Evolutionary conservation across 2,329 filamentous ascomycete genomes (phyloP).

Genomic region (Calonectria naviculata): DNA sequence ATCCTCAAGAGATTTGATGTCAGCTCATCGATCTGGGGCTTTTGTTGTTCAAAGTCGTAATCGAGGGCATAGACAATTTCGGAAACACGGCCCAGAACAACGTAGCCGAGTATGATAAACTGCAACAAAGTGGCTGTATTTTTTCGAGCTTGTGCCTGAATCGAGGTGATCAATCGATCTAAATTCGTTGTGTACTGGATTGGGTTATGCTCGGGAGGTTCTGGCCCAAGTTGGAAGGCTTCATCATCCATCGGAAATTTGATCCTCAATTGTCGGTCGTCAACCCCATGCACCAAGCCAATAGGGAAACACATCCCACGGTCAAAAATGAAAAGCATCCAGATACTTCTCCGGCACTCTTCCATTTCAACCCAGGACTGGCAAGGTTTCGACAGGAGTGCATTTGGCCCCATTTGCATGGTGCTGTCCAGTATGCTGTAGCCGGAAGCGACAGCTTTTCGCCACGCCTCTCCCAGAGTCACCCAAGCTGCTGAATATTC

Average conservation of each 20-base stretch:
- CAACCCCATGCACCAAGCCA: constrained; percentile 36
- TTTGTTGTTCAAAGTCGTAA: constrained; percentile 17
- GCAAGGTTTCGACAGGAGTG: constrained; percentile 14
- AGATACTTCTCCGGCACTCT: constrained; percentile 32
- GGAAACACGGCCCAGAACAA: constrained; percentile 33
- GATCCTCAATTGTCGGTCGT: constrained; percentile 35
- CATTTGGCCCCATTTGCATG: constrained; percentile 6
- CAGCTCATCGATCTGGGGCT: constrained; percentile 23
- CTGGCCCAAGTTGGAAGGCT: constrained; percentile 23
- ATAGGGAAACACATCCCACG: constrained; percentile 39
- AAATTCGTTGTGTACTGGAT: constrained; percentile 25
- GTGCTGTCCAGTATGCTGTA: constrained; percentile 25
- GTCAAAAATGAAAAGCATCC: constrained; percentile 39
- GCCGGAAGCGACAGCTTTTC: constrained; percentile 34
- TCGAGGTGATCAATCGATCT: constrained; percentile 25
- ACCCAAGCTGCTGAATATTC: constrained; percentile 34
- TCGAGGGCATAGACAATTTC: constrained; percentile 30
- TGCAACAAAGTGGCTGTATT: constrained; percentile 25
- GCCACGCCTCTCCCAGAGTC: constrained; percentile 38
- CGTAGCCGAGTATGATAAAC: constrained; percentile 35
- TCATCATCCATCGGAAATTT: constrained; percentile 36
- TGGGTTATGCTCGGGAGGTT: neutral
- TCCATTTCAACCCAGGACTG: constrained; percentile 32
- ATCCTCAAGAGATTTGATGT: constrained; percentile 27
- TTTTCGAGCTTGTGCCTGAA: constrained; percentile 24